Evolutionary conservation across 345 rosid genomes (phyloP).

Genomic region (Balakata baccata): DNA sequence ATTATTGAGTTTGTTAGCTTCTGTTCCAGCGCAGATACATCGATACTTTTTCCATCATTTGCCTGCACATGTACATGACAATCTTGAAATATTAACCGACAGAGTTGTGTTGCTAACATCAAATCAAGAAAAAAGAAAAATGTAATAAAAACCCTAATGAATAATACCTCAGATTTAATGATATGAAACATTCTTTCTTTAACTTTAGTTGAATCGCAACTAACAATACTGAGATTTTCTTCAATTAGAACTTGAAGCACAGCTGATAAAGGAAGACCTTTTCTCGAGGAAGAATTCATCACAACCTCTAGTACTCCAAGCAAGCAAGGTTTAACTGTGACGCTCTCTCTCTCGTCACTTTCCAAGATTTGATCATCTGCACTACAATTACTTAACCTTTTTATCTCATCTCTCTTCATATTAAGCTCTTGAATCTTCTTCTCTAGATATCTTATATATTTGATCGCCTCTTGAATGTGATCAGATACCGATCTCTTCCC

Average conservation of each 20-base stretch:
- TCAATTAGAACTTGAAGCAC: conserved; percentile 24
- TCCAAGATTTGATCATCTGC: conserved; percentile 9
- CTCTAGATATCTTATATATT: conserved; percentile 38
- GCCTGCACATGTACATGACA: conserved; percentile 10
- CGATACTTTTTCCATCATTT: conserved; percentile 18
- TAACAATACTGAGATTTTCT: conserved; percentile 34
- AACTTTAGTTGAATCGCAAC: conserved; percentile 34
- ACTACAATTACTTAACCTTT: neutral
- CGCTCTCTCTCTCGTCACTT: conserved; percentile 13
- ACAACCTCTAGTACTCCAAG: conserved; percentile 42
- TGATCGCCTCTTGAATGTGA: conserved; percentile 42
- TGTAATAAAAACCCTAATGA: neutral
- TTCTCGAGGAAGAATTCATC: conserved; percentile 19
- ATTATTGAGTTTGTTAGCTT: conserved; percentile 20
- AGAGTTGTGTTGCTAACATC: neutral
- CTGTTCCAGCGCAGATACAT: conserved; percentile 23
- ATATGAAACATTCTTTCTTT: conserved; percentile 33
- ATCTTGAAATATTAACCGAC: too few relatives aligned
- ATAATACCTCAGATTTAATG: conserved; percentile 36
- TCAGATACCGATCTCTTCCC: conserved; percentile 50
- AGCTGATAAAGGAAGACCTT: conserved; percentile 33
- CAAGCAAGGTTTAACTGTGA: conserved; percentile 26
- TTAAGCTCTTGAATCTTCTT: conserved; percentile 28
- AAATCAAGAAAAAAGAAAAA: neutral
- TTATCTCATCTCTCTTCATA: conserved; percentile 39